A percentile compares a stretch with the other conserved stretches of the same genome.
phyloP scores from a whole-genome alignment of 805 yeast species.

The Yarrowia phangngaensis region DNA sequence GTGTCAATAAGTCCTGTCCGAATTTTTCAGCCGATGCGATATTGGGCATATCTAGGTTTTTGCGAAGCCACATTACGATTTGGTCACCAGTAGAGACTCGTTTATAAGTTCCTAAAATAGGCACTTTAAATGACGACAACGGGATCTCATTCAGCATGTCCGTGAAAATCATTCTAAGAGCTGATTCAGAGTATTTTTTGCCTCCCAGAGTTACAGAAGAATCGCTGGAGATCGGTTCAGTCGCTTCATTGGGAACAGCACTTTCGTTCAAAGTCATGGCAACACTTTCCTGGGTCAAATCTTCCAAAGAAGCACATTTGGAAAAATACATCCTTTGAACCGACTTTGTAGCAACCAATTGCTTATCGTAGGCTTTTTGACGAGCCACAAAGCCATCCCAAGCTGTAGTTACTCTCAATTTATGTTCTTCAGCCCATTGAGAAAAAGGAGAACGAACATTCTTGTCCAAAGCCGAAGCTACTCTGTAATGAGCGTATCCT shows the following conservation, averaged over 20 bases:
- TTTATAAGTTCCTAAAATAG: slow-evolving; percentile 64
- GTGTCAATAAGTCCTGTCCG: slow-evolving; percentile 67
- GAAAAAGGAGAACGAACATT: slow-evolving; percentile 63
- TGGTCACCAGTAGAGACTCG: slow-evolving; percentile 59
- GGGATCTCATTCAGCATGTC: slow-evolving; percentile 49
- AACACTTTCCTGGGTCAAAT: slow-evolving; percentile 32
- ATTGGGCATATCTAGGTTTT: slow-evolving; percentile 47
- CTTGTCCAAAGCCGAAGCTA: slow-evolving; percentile 55
- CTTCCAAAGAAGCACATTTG: slow-evolving; percentile 67
- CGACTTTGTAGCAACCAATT: slow-evolving; percentile 46
- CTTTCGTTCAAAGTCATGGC: background rate
- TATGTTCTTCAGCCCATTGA: slow-evolving; percentile 68
- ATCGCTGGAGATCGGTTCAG: slow-evolving; percentile 4
- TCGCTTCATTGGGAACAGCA: too few species aligned
- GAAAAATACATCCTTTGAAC: slow-evolving; percentile 60
- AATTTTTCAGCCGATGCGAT: slow-evolving; percentile 63
- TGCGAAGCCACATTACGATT: slow-evolving; percentile 57
- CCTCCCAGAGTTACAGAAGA: slow-evolving; percentile 35
- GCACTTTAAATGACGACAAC: slow-evolving; percentile 53
- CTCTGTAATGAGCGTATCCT: slow-evolving; percentile 52
- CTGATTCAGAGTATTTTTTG: slow-evolving; percentile 38
- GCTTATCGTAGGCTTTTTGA: slow-evolving; percentile 48
- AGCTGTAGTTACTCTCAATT: slow-evolving; percentile 54
- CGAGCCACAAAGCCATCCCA: slow-evolving; percentile 50
- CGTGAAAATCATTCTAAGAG: slow-evolving; percentile 42